These are phyloP conservation scores for Psidium friedrichsthalianum DNA, from an alignment of 345 rosid species.

Conservation along the genomic window DNA sequence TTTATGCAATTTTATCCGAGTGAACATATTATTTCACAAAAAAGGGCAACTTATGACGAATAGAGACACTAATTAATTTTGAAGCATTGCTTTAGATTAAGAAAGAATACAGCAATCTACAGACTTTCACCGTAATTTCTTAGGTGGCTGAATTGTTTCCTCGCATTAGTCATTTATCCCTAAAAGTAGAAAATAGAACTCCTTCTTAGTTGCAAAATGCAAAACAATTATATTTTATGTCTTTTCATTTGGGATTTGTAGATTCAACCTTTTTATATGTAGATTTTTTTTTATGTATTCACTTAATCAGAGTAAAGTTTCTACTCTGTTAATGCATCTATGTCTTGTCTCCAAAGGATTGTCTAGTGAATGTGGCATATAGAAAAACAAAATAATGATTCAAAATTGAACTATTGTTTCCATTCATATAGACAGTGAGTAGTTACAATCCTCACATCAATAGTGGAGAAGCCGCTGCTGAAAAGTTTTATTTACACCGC, in stretches of 20 bases:
- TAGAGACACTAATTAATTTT: too few species aligned
- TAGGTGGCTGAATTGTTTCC: not conserved
- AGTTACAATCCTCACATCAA: not conserved
- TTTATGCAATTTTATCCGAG: not conserved
- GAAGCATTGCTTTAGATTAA: not conserved
- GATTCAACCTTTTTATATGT: too few species aligned
- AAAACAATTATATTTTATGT: too few species aligned
- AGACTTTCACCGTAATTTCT: not conserved
- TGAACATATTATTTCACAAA: not conserved
- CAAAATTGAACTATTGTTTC: too few species aligned
- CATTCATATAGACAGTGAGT: too few species aligned
- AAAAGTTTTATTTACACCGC: too few species aligned
- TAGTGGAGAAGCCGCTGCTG: not conserved
- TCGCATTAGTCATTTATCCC: too few species aligned
- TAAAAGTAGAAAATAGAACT: too few species aligned
- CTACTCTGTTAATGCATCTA: not conserved
- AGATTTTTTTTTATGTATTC: too few species aligned
- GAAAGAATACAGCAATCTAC: not conserved
- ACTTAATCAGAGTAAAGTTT: not conserved
- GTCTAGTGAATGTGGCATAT: too few species aligned
- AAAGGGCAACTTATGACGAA: not conserved
- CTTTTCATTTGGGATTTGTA: too few species aligned
- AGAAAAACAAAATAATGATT: not conserved
- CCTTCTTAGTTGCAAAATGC: too few species aligned
- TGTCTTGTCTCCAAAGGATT: not conserved